These are phyloP conservation scores for Enterocytospora artemiae DNA, from an alignment of 371 early-diverging fungal species.

Conservation along the genomic window DNA sequence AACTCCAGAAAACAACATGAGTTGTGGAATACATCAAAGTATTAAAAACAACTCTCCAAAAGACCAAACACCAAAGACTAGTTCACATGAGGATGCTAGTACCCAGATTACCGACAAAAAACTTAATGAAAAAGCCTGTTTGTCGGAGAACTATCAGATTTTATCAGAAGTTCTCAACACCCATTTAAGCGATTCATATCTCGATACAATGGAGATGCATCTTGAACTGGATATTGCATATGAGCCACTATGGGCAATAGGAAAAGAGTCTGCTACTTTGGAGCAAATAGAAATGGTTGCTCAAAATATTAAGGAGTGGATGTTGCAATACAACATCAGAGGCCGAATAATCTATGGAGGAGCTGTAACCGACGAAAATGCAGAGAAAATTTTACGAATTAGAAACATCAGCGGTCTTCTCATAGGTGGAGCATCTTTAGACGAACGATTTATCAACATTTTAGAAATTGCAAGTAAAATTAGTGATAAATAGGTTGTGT, in stretches of 20 bases:
- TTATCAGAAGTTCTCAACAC: too few species aligned
- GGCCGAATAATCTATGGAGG: constrained; percentile 93
- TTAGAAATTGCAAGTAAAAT: too few species aligned
- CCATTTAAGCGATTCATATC: too few species aligned
- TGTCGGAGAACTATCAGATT: neutral
- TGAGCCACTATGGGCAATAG: constrained; percentile 99
- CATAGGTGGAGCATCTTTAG: constrained; percentile 91
- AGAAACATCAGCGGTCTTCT: constrained; percentile 92
- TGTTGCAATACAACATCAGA: constrained; percentile 6
- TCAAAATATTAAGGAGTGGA: constrained; percentile 32
- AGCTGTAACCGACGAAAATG: constrained; percentile 72
- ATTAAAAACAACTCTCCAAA: too few species aligned
- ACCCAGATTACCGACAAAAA: too few species aligned
- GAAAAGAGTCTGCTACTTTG: constrained; percentile 89
- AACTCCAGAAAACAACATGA: too few species aligned
- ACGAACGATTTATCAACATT: constrained; percentile 58
- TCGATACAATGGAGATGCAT: too few species aligned
- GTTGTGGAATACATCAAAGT: too few species aligned
- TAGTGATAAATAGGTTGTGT: too few species aligned
- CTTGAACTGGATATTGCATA: constrained; percentile 80
- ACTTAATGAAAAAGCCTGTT: too few species aligned
- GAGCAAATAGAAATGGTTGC: constrained; percentile 62
- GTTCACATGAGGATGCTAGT: too few species aligned
- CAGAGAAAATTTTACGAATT: constrained; percentile 61
- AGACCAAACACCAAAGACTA: too few species aligned